Percentiles rank a stretch among this genome's conserved stretches.
Evolutionary conservation across 1,284 basidiomycete species (phyloP).

Genomic region (Trametes sp.): DNA sequence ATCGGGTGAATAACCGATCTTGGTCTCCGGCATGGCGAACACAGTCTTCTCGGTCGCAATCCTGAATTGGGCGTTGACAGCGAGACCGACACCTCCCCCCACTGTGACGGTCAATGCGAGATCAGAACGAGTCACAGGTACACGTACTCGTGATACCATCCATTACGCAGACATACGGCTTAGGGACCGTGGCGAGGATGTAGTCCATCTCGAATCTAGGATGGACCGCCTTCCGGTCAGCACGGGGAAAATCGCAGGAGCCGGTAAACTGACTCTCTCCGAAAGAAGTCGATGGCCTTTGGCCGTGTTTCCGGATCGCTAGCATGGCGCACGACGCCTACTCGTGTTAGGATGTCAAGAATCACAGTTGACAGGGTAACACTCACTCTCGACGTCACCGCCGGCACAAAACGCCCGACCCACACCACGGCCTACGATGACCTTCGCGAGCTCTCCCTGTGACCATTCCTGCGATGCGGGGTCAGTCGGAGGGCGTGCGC

Average conservation of each 20-base stretch:
- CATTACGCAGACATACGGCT: slow-evolving; percentile 91
- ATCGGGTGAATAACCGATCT: slow-evolving; percentile 90
- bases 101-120: slow-evolving; percentile 57
- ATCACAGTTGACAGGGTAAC: slow-evolving; percentile 32
- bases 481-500: not conserved
- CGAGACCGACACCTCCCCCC: slow-evolving; percentile 96
- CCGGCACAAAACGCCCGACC: slow-evolving; percentile 94
- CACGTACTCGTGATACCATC: slow-evolving; percentile 89
- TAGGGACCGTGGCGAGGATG: slow-evolving; percentile 78
- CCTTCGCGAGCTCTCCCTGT: slow-evolving; percentile 73
- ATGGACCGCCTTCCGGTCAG: slow-evolving; percentile 9
- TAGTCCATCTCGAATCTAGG: slow-evolving; percentile 90
- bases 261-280: slow-evolving; percentile 72
- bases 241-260: not conserved
- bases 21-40: slow-evolving; percentile 98
- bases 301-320: slow-evolving; percentile 58
- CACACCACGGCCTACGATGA: slow-evolving; percentile 81
- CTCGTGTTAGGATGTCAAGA: slow-evolving; percentile 9
- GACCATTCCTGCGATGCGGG: slow-evolving; percentile 74
- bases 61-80: slow-evolving; percentile 89
- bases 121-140: not conserved
- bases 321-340: slow-evolving; percentile 66
- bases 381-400: slow-evolving; percentile 89
- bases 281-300: slow-evolving; percentile 86
- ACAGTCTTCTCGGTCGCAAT: slow-evolving; percentile 93